phyloP scores from a whole-genome alignment of 768 basidiomycete genomes.

The Russula sp. region DNA sequence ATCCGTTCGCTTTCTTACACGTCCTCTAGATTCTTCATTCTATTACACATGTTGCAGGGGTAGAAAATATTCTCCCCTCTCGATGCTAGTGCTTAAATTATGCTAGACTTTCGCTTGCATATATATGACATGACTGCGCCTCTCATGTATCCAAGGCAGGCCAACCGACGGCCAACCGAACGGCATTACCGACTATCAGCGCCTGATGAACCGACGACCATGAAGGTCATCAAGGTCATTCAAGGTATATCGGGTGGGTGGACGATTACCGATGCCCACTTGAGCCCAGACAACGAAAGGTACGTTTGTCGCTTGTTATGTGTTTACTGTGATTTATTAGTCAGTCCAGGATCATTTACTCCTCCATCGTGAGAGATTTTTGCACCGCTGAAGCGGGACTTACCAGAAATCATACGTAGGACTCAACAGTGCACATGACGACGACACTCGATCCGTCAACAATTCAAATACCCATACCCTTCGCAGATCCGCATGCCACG shows the following conservation, averaged over 20 bases:
- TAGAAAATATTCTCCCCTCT: conserved; percentile 26
- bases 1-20: conserved; percentile 4
- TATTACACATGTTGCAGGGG: conserved; percentile 92
- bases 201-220: conserved; percentile 43
- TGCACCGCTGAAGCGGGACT: background rate
- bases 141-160: conserved; percentile 27
- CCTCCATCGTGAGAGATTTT: conserved; percentile 61
- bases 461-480: conserved; percentile 55
- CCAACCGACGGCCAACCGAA: conserved; percentile 8
- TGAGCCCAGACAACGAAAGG: conserved; percentile 86
- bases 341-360: conserved; percentile 75
- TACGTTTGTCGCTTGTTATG: conserved; percentile 28
- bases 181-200: conserved; percentile 26
- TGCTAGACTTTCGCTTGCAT: conserved; percentile 78
- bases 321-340: conserved; percentile 9
- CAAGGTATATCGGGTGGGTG: conserved; percentile 73
- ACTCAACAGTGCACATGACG: conserved; percentile 68
- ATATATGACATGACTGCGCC: conserved; percentile 74
- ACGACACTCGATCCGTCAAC: conserved; percentile 58
- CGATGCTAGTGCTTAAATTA: background rate
- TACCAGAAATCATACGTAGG: conserved; percentile 37
- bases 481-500: conserved; percentile 29
- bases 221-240: conserved; percentile 56
- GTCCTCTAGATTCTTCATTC: conserved; percentile 66
- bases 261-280: conserved; percentile 94